Evolutionary conservation across 2,329 filamentous ascomycete species (phyloP), one percentile per base, ranked within the genome.

Genomic region (Cordyceps javanica): DNA sequence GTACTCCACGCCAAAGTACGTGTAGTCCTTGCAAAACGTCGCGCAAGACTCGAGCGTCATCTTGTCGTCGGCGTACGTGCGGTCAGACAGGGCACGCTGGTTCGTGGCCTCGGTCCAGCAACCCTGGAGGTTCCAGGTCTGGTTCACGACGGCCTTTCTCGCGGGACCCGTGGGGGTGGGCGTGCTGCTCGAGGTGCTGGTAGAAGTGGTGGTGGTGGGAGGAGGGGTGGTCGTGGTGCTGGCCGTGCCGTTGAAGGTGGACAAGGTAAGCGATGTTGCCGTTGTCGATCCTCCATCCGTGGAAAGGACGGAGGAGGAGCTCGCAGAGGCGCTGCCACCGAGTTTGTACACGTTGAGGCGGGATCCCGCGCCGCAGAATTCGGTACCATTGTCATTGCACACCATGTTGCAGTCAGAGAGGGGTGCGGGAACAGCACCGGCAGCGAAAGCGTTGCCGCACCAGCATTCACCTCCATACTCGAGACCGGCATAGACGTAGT

Each of bases 391-490:
- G 2, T 67, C 71, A 5, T 68, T 69, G 57, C 72, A 75, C 11
- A 65, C 44, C 67, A 74, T 72, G 10, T 58, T 62, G 34, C 72
- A 75, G 1, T 74, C 70, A 0, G 62, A 50, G 2, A 64, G 63
- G 0, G 68, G 58, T 0, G 72, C 69, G 11, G 66, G 58, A 1
- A 69, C 57, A 0, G 72, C 63, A 1, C 69, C 71, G 13, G 57
- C 55, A 0, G 46, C 34, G 3, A 74, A 65, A 0, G 28, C 19
- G 55, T 72, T 69, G 1, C 68, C 72, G 7, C 72, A 75, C 62
- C 70, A 75, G 16, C 72, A 75, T 67, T 75, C 72, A 41, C 71
- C 70, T 1, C 72, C 72, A n/a, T 74, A 74, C 46, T 75, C 70
- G 0, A 74, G 39, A 19, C 72, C 73, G 3, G 70, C 72, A 9